Conservation (phyloP, 257 asterid species). For the Anisodus tanguticus region DNA sequence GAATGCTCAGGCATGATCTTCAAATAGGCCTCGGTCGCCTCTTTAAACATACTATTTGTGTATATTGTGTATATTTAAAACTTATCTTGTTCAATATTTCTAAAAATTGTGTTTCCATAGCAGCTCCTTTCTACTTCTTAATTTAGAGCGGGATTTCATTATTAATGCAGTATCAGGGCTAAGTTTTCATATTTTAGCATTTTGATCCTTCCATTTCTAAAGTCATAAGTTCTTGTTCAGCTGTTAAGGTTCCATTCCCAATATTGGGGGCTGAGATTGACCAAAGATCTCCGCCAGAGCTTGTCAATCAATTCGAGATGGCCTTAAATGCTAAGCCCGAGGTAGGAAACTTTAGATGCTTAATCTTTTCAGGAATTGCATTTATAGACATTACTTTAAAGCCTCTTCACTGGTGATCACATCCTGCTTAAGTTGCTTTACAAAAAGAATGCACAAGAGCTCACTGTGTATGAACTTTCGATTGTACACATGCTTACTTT, state of each 20-base stretch:
- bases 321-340: constrained; percentile 54
- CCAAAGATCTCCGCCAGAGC: constrained; percentile 48
- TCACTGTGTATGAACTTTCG: background rate
- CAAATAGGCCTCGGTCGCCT: background rate
- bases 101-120: background rate
- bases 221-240: constrained; percentile 38
- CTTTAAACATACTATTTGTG: background rate
- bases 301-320: constrained; percentile 51
- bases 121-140: background rate
- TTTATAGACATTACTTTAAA: background rate
- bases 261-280: constrained; percentile 73
- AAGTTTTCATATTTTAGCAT: background rate
- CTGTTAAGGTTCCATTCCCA: constrained; percentile 60
- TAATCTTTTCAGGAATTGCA: background rate
- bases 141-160: constrained; percentile 2
- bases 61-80: background rate
- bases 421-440: background rate
- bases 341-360: constrained; percentile 39
- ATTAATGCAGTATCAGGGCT: background rate
- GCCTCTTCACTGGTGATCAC: background rate
- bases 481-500: background rate
- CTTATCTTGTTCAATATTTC: background rate
- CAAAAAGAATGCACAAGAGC: background rate
- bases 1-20: background rate
- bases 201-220: background rate